Evolutionary conservation across 345 rosid species (phyloP).

Genomic region (Sonneratia caseolaris): DNA sequence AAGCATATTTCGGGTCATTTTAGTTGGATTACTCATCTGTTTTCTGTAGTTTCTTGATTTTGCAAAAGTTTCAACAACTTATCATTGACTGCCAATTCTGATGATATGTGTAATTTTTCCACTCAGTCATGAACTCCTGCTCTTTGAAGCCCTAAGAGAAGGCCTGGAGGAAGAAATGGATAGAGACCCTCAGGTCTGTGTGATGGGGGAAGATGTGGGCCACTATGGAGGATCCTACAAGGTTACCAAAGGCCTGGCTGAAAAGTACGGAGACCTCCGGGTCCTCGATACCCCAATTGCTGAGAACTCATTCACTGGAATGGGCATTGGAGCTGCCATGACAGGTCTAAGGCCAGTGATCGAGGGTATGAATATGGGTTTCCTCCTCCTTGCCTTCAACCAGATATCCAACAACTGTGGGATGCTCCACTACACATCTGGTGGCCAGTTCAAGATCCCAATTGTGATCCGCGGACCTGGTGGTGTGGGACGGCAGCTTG

Average conservation of each 20-base stretch:
- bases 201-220: conserved; percentile 98
- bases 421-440: conserved; percentile 97
- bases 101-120: conserved; percentile 6
- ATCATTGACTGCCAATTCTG: not conserved
- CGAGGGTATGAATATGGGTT: conserved; percentile 99
- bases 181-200: conserved; percentile 70
- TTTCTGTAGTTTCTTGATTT: not conserved
- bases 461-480: conserved; percentile 97
- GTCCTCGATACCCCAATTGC: conserved; percentile 95
- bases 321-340: conserved; percentile 97
- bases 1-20: not conserved
- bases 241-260: conserved; percentile 73
- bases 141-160: conserved; percentile 84
- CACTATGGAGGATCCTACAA: conserved; percentile 97
- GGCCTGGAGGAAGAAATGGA: conserved; percentile 99
- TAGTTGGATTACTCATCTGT: not conserved
- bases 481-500: conserved; percentile 94
- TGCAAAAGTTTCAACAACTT: not conserved
- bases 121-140: conserved; percentile 72
- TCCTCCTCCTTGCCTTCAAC: conserved; percentile 91
- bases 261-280: conserved; percentile 75
- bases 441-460: conserved; percentile 89
- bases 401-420: conserved; percentile 99
- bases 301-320: conserved; percentile 93
- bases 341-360: conserved; percentile 80